Percentiles rank a stretch among this genome's conserved stretches.
These are phyloP conservation scores for Scenedesmus sp. DNA, from an alignment of 163 green algal species.

Conservation along the genomic window DNA sequence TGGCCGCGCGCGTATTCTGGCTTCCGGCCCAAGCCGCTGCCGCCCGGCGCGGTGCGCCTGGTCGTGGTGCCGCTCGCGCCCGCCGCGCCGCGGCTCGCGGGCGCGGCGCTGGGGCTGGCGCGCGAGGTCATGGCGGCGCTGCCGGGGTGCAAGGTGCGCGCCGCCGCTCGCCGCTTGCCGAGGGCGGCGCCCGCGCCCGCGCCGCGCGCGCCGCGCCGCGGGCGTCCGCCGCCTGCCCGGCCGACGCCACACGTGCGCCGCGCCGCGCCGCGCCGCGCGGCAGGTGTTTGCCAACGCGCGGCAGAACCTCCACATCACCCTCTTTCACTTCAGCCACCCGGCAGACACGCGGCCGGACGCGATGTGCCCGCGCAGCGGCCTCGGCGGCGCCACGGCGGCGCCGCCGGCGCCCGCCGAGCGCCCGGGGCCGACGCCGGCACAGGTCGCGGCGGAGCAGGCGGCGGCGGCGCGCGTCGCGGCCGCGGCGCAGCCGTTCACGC, in stretches of 20 bases:
- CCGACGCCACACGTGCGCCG: neutral
- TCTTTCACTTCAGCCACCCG: slow-evolving; percentile 39
- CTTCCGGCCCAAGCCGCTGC: slow-evolving; percentile 3
- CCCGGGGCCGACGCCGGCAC: slow-evolving; percentile 8
- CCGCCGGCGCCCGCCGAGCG: neutral
- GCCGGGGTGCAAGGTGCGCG: slow-evolving; percentile 8
- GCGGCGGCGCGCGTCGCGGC: neutral
- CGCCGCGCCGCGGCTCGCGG: neutral
- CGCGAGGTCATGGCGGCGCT: neutral
- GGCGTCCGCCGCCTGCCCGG: neutral
- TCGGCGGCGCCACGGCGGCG: neutral
- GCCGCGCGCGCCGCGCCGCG: neutral
- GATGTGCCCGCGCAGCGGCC: neutral
- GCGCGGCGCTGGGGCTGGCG: neutral
- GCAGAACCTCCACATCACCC: slow-evolving; percentile 29
- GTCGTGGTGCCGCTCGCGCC: slow-evolving; percentile 8
- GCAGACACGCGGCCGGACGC: slow-evolving; percentile 11
- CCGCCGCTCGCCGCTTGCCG: neutral
- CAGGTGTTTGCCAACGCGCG: slow-evolving; percentile 29
- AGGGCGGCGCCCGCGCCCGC: no score
- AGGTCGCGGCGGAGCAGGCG: slow-evolving; percentile 15
- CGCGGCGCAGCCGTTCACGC: neutral
- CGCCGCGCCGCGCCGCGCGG: neutral
- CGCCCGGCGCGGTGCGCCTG: neutral
- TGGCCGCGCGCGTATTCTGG: neutral